These are phyloP conservation scores for grape (Vitis vinifera) DNA, from an alignment of 164 flowering plant species.

Conservation along the genomic window ASM3070453v1 NC_081818.1:28769001-28769500, in stretches of 20 bases:
- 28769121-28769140: not conserved
- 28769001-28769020: no score
- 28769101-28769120: constrained; percentile 13
- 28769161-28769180: no score
- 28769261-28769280: no score
- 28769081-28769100: not conserved
- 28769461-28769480: not conserved
- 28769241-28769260: no score
- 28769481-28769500: no score
- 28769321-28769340: no score
- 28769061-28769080: not conserved
- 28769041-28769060: constrained; percentile 9
- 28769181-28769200: no score
- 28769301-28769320: no score
- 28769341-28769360: constrained; percentile 13
- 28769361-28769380: constrained; percentile 22
- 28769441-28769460: not conserved
- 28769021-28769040: not conserved
- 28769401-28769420: constrained; percentile 30
- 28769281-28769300: no score
- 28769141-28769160: no score
- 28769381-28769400: constrained; percentile 25
- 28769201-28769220: no score
- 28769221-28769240: no score
- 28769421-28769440: not conserved